Conservation (phyloP, 306 rosid species). For the Erythrophleum fordii region DNA sequence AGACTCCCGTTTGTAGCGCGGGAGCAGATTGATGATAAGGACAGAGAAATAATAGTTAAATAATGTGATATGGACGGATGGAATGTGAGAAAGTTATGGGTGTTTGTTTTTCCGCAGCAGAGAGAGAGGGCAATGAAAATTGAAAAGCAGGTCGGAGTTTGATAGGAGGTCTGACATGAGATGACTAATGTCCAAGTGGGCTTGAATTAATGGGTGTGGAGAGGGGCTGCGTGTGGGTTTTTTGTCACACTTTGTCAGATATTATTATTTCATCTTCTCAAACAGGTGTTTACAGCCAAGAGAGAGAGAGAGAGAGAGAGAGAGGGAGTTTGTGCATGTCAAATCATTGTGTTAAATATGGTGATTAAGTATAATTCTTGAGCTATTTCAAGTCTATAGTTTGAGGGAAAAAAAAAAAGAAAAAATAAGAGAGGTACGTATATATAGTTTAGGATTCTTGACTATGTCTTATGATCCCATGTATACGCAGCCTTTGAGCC, state of each 20-base stretch:
- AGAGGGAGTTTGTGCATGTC: not conserved
- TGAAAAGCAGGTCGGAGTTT: conserved; percentile 31
- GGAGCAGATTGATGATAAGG: conserved; percentile 78
- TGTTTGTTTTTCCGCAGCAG: conserved; percentile 38
- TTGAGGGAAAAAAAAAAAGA: too few species aligned
- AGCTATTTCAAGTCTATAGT: too few species aligned
- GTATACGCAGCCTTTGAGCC: too few species aligned
- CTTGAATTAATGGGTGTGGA: conserved; percentile 70
- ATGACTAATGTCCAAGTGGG: conserved; percentile 73
- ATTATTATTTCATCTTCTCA: conserved; percentile 30
- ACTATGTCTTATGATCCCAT: too few species aligned
- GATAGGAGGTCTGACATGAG: conserved; percentile 70
- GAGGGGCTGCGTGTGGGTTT: conserved; percentile 71
- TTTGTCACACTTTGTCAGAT: conserved; percentile 52
- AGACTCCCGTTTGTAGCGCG: conserved; percentile 68
- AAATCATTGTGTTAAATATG: not conserved
- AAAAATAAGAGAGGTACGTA: too few species aligned
- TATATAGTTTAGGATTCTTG: too few species aligned
- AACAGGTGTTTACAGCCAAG: conserved; percentile 60
- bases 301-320: conserved; percentile 5
- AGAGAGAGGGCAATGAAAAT: not conserved
- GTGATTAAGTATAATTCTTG: too few species aligned
- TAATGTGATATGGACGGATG: conserved; percentile 47
- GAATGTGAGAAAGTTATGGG: conserved; percentile 80
- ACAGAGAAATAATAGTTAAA: conserved; percentile 46